Percentiles rank a stretch among this genome's conserved stretches.
Evolutionary conservation across 495 filamentous ascomycete species (phyloP).

Genomic region (Penicillium maclennaniae): DNA sequence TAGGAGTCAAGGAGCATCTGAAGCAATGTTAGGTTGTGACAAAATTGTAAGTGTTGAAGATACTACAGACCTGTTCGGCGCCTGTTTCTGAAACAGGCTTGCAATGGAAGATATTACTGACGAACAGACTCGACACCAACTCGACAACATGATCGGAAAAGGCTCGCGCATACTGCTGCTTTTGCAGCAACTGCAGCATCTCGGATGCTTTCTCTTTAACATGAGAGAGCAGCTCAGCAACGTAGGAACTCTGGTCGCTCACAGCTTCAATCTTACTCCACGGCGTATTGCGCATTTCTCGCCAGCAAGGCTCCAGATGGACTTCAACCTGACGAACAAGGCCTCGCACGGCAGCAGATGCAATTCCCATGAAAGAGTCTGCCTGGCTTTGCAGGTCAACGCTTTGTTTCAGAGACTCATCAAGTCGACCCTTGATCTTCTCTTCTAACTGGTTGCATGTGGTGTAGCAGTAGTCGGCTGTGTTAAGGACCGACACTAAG

Average conservation of each 20-base stretch:
- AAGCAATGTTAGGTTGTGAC: constrained; percentile 5
- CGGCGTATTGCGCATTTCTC: constrained; percentile 96
- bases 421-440: constrained; percentile 86
- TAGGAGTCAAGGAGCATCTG: constrained; percentile 94
- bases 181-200: constrained; percentile 73
- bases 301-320: constrained; percentile 80
- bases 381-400: constrained; percentile 90
- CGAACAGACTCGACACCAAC: constrained; percentile 70
- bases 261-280: constrained; percentile 93
- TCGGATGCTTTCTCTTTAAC: constrained; percentile 67
- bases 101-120: constrained; percentile 81
- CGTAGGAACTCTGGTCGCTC: constrained; percentile 93
- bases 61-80: constrained; percentile 72
- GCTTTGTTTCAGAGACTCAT: constrained; percentile 64
- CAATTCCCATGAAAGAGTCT: constrained; percentile 93
- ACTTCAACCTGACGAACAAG: constrained; percentile 81
- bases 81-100: constrained; percentile 87
- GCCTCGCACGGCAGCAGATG: constrained; percentile 77
- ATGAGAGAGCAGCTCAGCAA: constrained; percentile 70
- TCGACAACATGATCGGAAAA: constrained; percentile 96
- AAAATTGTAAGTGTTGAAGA: background rate
- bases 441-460: constrained; percentile 91
- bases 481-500: constrained; percentile 82
- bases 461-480: constrained; percentile 94
- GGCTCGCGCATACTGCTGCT: constrained; percentile 88